A percentile compares a stretch with the other conserved stretches of the same genome.
phyloP scores from a whole-genome alignment of 257 asterid genomes.

The Dorcoceras hygrometricum region DNA sequence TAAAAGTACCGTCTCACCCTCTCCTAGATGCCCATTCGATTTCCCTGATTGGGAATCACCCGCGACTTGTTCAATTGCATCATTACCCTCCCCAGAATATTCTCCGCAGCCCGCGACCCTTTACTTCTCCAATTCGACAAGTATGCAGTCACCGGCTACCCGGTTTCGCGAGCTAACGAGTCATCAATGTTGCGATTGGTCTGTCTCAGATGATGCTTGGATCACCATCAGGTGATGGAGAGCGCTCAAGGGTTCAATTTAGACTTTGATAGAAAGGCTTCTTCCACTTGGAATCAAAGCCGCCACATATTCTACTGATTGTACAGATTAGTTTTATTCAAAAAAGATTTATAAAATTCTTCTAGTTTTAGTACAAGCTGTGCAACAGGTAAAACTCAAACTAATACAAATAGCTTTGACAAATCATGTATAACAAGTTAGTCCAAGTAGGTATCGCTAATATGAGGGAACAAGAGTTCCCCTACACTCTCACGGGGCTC shows the following conservation, averaged over 20 bases:
- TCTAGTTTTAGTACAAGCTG: too few species aligned
- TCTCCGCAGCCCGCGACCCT: constrained; percentile 10
- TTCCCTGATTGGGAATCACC: constrained; percentile 61
- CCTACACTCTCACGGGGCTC: too few species aligned
- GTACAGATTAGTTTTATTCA: neutral
- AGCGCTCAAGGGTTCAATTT: constrained; percentile 14
- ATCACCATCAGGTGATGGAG: constrained; percentile 56
- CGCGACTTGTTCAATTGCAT: constrained; percentile 35
- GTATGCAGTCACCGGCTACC: constrained; percentile 24
- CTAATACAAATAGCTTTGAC: too few species aligned
- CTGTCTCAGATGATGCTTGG: constrained; percentile 63
- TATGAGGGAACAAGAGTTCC: too few species aligned
- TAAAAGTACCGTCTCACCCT: constrained; percentile 19
- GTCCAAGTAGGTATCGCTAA: too few species aligned
- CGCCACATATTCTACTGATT: too few species aligned
- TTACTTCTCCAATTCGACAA: constrained; percentile 15
- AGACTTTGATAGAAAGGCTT: neutral
- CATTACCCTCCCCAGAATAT: constrained; percentile 38
- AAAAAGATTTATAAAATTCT: too few species aligned
- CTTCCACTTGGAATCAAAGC: too few species aligned
- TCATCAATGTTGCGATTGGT: constrained; percentile 42
- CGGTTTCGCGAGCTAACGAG: constrained; percentile 38
- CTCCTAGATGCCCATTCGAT: constrained; percentile 80
- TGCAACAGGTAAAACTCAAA: too few species aligned
- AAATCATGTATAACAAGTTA: too few species aligned